Percentiles rank a stretch among this genome's conserved stretches.
Evolutionary conservation across 257 asterid genomes (phyloP).

Genomic region (Fraxinus excelsior): DNA sequence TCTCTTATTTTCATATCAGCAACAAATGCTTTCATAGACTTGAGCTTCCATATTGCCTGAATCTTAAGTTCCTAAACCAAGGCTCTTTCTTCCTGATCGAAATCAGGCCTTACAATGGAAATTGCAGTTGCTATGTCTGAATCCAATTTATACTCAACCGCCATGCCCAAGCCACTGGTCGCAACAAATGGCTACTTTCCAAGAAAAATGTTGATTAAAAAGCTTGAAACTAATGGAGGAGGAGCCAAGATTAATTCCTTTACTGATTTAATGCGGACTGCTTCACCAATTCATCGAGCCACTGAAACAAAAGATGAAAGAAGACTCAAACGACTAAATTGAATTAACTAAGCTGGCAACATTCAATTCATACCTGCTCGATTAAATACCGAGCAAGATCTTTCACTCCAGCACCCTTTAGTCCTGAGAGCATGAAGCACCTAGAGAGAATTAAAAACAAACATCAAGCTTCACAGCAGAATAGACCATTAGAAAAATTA

Average conservation of each 20-base stretch:
- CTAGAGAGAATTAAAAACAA: slow-evolving; percentile 39
- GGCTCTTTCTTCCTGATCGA: too few species aligned
- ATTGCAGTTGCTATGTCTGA: slow-evolving; percentile 33
- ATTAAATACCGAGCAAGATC: slow-evolving; percentile 68
- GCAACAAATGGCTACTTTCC: slow-evolving; percentile 35
- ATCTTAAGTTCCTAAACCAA: too few species aligned
- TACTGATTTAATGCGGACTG: slow-evolving; percentile 72
- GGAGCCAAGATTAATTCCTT: slow-evolving; percentile 52
- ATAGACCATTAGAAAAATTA: slow-evolving; percentile 11
- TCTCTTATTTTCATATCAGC: too few species aligned
- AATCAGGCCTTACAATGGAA: slow-evolving; percentile 36
- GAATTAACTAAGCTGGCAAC: slow-evolving; percentile 7
- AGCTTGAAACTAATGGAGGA: slow-evolving; percentile 38
- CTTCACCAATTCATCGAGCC: slow-evolving; percentile 64
- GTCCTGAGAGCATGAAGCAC: slow-evolving; percentile 81
- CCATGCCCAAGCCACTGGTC: slow-evolving; percentile 20
- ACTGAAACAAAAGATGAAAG: slow-evolving; percentile 15
- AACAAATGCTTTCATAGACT: too few species aligned
- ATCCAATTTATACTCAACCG: slow-evolving; percentile 18
- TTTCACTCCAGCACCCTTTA: slow-evolving; percentile 88
- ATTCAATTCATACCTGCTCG: slow-evolving; percentile 56
- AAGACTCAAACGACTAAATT: not conserved
- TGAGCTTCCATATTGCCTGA: too few species aligned
- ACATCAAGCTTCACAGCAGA: slow-evolving; percentile 27
- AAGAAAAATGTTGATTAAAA: slow-evolving; percentile 35